Percentiles rank a stretch among this genome's conserved stretches.
Conservation (phyloP, 805 yeast genomes). For the Candida orba region DNA sequence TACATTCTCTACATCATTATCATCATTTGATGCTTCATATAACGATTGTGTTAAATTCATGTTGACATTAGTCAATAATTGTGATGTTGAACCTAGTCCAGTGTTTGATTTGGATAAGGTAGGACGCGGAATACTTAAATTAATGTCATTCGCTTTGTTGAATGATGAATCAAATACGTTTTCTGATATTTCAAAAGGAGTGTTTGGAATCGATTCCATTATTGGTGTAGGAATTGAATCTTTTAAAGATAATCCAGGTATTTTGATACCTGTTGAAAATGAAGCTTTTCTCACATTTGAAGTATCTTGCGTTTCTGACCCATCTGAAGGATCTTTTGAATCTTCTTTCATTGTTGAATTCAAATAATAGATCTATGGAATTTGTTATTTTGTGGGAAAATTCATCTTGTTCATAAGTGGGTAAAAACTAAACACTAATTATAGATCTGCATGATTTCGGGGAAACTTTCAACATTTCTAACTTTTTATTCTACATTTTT, state of each 20-base stretch:
- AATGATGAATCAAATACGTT: constrained; percentile 2
- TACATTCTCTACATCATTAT: constrained; percentile 1
- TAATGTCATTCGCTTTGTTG: neutral
- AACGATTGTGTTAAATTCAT: neutral
- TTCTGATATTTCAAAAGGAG: constrained; percentile 27
- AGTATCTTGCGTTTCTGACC: neutral
- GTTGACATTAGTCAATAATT: neutral
- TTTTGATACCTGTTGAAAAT: neutral
- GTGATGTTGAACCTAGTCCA: constrained; percentile 11
- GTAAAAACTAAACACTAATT: neutral
- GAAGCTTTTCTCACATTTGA: constrained; percentile 8
- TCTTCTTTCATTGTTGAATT: neutral
- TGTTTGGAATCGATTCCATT: constrained; percentile 35
- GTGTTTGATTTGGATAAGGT: constrained; percentile 1
- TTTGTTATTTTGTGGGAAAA: no score
- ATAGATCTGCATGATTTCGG: neutral
- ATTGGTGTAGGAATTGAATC: constrained; percentile 28
- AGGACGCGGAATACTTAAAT: neutral
- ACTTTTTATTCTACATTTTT: neutral
- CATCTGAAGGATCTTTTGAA: neutral
- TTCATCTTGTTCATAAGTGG: no score
- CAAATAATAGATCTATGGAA: no score
- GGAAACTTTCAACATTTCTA: neutral
- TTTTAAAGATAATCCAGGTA: constrained; percentile 9
- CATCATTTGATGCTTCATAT: neutral